Evolutionary conservation across 2,329 filamentous ascomycete species (phyloP).

Genomic region (Penicillium sp.): DNA sequence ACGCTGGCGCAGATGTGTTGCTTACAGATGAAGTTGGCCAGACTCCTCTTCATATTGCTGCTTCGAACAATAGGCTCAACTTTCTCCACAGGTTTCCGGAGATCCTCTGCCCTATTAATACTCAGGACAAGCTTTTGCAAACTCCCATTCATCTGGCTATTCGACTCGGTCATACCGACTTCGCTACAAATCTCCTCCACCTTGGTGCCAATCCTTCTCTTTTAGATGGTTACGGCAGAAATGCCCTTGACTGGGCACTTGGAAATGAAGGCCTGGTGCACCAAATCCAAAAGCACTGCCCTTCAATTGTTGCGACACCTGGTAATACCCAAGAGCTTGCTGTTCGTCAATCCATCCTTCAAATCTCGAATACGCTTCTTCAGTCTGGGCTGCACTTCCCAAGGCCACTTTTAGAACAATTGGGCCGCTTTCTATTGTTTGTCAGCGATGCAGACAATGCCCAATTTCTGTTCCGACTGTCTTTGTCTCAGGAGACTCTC

Average conservation of each 20-base stretch:
- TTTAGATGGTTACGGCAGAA: conserved; percentile 4
- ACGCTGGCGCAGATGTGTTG: neutral
- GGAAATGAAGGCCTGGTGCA: neutral
- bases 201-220: conserved; percentile 5
- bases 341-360: neutral
- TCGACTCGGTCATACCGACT: neutral
- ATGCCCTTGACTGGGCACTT: conserved; percentile 2
- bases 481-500: neutral
- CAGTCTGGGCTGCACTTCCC: neutral
- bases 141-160: conserved; percentile 4
- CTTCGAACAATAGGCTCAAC: neutral
- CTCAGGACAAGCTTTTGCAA: neutral
- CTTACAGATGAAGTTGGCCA: neutral
- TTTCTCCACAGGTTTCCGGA: conserved; percentile 4
- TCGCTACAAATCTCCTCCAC: conserved; percentile 2
- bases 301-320: neutral
- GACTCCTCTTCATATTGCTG: conserved; percentile 3
- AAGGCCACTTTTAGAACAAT: neutral
- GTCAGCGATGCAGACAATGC: neutral
- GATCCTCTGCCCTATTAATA: neutral
- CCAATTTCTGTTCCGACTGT: neutral
- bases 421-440: conserved; percentile 5
- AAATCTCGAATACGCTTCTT: neutral
- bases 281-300: neutral
- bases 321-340: neutral